Evolutionary conservation across 192 early-diverging fungal species (phyloP).

Genomic region (Mortierella claussenii): DNA sequence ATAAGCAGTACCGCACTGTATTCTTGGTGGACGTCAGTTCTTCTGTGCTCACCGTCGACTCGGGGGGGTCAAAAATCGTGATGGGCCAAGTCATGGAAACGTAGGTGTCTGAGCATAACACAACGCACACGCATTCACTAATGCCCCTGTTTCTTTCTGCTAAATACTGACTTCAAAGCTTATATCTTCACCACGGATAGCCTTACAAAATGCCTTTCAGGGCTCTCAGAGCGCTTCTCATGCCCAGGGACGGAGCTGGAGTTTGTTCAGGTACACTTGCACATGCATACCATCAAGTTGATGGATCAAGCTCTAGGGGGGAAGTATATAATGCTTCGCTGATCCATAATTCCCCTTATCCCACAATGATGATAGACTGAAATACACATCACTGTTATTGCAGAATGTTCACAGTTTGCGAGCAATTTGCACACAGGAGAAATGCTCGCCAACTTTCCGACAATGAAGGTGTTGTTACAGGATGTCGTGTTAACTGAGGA

Average conservation of each 20-base stretch:
- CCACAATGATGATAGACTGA: slow-evolving; percentile 32
- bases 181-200: slow-evolving; percentile 12
- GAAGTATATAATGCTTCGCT: too few relatives aligned
- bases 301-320: too few relatives aligned
- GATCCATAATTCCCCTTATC: background rate
- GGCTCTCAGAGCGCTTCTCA: slow-evolving; percentile 43
- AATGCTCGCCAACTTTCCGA: slow-evolving; percentile 66
- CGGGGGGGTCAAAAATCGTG: slow-evolving; percentile 50
- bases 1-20: slow-evolving; percentile 68
- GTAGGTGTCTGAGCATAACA: slow-evolving; percentile 56
- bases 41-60: slow-evolving; percentile 70
- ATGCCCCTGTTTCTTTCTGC: background rate
- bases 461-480: slow-evolving; percentile 65
- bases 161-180: background rate
- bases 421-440: slow-evolving; percentile 66
- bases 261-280: slow-evolving; percentile 31
- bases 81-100: slow-evolving; percentile 62
- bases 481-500: slow-evolving; percentile 52
- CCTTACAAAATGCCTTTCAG: slow-evolving; percentile 42
- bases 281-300: too few relatives aligned
- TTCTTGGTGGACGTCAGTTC: slow-evolving; percentile 78
- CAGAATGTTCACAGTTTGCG: slow-evolving; percentile 70
- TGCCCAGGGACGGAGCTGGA: slow-evolving; percentile 37
- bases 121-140: too few relatives aligned
- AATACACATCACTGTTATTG: slow-evolving; percentile 65